Percentiles rank a stretch among this genome's conserved stretches.
These are phyloP conservation scores for Diutina mesorugosa DNA, from an alignment of 1,139 yeast species.

Conservation along the genomic window DNA sequence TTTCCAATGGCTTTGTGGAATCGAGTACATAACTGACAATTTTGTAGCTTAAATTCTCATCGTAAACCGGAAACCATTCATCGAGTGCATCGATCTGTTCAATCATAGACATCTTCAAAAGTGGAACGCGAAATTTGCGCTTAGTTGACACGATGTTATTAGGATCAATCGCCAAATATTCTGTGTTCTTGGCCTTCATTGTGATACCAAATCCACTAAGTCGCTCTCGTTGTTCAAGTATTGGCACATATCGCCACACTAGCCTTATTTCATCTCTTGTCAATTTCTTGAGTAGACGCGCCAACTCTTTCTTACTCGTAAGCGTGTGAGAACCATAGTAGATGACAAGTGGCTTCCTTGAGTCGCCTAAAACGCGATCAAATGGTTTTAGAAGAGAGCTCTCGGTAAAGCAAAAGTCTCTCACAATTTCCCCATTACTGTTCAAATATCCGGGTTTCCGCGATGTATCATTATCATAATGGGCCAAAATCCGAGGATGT, in stretches of 20 bases:
- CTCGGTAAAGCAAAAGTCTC: slow-evolving; percentile 25
- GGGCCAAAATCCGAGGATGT: neutral
- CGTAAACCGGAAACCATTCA: slow-evolving; percentile 13
- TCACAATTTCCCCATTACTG: slow-evolving; percentile 24
- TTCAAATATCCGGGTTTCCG: slow-evolving; percentile 20
- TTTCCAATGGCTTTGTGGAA: slow-evolving; percentile 12
- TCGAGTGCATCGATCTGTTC: slow-evolving; percentile 7
- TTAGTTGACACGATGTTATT: neutral
- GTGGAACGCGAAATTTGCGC: slow-evolving; percentile 3
- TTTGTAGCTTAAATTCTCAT: slow-evolving; percentile 22
- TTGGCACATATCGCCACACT: slow-evolving; percentile 58
- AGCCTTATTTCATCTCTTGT: slow-evolving; percentile 54
- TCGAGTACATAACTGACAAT: slow-evolving; percentile 28
- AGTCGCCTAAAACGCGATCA: slow-evolving; percentile 48
- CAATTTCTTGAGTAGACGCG: slow-evolving; percentile 48
- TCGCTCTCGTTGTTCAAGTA: slow-evolving; percentile 1
- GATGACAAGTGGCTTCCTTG: slow-evolving; percentile 19
- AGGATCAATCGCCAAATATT: neutral
- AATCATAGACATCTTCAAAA: slow-evolving; percentile 6
- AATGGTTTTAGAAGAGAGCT: slow-evolving; percentile 19
- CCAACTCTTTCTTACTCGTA: slow-evolving; percentile 40
- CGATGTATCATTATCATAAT: neutral
- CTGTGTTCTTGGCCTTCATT: slow-evolving; percentile 4
- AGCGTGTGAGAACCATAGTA: slow-evolving; percentile 41
- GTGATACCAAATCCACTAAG: slow-evolving; percentile 54